Percentiles rank a stretch among this genome's conserved stretches.
phyloP scores from a whole-genome alignment of 1,284 basidiomycete species.

The Apiotrichum gracile region DNA sequence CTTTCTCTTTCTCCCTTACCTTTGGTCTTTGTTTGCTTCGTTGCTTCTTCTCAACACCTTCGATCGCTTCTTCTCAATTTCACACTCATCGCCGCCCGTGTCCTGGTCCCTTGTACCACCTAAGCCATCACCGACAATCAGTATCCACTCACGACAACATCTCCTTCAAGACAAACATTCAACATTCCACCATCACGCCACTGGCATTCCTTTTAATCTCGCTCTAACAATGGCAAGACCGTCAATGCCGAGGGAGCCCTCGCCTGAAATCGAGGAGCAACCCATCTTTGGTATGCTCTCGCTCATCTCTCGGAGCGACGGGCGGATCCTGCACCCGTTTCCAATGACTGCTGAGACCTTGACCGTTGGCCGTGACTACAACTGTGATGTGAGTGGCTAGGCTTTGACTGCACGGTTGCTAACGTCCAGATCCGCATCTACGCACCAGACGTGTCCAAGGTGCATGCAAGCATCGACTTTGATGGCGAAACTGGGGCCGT shows the following conservation, averaged over 20 bases:
- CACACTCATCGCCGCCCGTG: no score
- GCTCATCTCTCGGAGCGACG: conserved; percentile 30
- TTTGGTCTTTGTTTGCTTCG: no score
- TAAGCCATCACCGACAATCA: no score
- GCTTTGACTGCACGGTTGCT: neutral
- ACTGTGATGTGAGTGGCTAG: conserved; percentile 32
- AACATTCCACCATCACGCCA: no score
- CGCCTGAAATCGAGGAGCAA: neutral
- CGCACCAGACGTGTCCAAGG: conserved; percentile 41
- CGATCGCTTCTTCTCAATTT: no score
- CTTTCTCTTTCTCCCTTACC: no score
- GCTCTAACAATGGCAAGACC: neutral
- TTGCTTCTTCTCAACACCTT: no score
- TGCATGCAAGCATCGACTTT: conserved; percentile 42
- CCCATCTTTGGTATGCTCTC: conserved; percentile 26
- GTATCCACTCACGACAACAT: no score
- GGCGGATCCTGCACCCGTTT: conserved; percentile 23
- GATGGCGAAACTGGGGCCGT: conserved; percentile 34
- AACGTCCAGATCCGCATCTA: conserved; percentile 41
- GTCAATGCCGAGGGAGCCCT: neutral
- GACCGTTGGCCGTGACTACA: conserved; percentile 39
- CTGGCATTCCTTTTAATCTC: no score
- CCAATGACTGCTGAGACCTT: conserved; percentile 34
- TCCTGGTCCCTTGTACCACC: no score
- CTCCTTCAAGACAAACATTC: no score